Percentiles rank a stretch among this genome's conserved stretches.
These are phyloP conservation scores for Puccinia novopanici DNA, from an alignment of 1,284 basidiomycete genomes.

Conservation along the genomic window DNA sequence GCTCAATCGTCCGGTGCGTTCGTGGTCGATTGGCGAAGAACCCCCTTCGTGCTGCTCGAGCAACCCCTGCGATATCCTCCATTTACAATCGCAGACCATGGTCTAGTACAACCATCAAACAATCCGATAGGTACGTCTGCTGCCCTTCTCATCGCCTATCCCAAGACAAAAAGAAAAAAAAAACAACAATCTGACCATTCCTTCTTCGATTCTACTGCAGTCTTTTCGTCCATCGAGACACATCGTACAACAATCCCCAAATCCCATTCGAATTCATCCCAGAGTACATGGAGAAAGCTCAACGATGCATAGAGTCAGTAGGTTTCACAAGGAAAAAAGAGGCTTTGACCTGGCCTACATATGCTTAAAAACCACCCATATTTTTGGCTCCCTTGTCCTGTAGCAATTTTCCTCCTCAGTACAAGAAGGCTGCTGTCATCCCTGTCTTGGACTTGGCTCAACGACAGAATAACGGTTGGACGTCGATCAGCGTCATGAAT, in stretches of 20 bases:
- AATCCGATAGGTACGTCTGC: conserved; percentile 13
- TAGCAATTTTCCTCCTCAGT: conserved; percentile 84
- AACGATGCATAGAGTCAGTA: conserved; percentile 61
- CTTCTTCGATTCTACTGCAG: not conserved
- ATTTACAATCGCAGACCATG: conserved; percentile 19
- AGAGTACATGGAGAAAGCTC: conserved; percentile 78
- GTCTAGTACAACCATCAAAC: conserved; percentile 16
- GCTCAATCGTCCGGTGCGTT: not conserved
- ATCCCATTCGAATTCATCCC: conserved; percentile 87
- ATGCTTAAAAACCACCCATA: not conserved
- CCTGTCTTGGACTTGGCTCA: conserved; percentile 94
- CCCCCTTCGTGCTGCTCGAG: conserved; percentile 7
- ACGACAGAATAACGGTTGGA: conserved; percentile 97
- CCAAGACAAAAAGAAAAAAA: too few relatives aligned
- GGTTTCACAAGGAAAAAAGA: too few relatives aligned
- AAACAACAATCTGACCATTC: not conserved
- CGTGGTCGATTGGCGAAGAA: conserved; percentile 1
- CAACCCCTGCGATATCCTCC: not conserved
- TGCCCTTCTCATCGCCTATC: not conserved
- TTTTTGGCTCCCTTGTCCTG: conserved; percentile 69
- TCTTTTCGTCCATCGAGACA: conserved; percentile 50
- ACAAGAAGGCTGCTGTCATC: conserved; percentile 93
- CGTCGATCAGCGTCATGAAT: conserved; percentile 99
- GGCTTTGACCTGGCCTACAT: too few relatives aligned
- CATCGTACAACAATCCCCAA: conserved; percentile 44